These are phyloP conservation scores for Sclerotinia sclerotiorum DNA, from an alignment of 2,329 filamentous ascomycete species.

Conservation along the genomic window DNA sequence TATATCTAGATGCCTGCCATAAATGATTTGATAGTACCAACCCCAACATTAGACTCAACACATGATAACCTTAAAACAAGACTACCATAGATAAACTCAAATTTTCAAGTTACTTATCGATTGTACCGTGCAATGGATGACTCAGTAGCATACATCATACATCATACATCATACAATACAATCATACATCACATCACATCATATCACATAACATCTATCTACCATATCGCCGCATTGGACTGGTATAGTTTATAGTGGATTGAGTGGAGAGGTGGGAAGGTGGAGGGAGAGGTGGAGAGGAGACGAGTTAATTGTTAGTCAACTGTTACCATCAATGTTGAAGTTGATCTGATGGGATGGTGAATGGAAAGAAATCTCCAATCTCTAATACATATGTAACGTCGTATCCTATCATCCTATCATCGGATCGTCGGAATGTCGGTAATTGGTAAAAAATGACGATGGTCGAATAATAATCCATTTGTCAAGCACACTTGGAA, in stretches of 20 bases:
- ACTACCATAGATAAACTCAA: not conserved
- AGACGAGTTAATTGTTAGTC: not conserved
- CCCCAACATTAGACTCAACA: not conserved
- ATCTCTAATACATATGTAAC: constrained; percentile 18
- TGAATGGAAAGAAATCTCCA: no score
- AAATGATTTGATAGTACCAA: not conserved
- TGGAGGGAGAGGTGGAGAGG: not conserved
- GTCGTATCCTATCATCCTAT: constrained; percentile 15
- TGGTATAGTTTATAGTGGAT: constrained; percentile 1
- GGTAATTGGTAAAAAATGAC: not conserved
- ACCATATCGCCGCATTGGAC: not conserved
- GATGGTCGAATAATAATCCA: not conserved
- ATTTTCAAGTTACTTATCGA: not conserved
- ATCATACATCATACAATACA: not conserved
- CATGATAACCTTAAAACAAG: constrained; percentile 8
- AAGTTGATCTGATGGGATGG: not conserved
- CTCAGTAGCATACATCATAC: not conserved
- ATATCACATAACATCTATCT: constrained; percentile 1
- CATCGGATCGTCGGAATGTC: constrained; percentile 5
- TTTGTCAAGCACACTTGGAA: not conserved
- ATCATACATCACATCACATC: not conserved
- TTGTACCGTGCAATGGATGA: not conserved
- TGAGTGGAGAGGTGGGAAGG: constrained; percentile 3
- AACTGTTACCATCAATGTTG: not conserved
- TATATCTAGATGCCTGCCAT: not conserved